phyloP scores from a whole-genome alignment of 2,329 filamentous ascomycete species.

The Diaporthe sp. region DNA sequence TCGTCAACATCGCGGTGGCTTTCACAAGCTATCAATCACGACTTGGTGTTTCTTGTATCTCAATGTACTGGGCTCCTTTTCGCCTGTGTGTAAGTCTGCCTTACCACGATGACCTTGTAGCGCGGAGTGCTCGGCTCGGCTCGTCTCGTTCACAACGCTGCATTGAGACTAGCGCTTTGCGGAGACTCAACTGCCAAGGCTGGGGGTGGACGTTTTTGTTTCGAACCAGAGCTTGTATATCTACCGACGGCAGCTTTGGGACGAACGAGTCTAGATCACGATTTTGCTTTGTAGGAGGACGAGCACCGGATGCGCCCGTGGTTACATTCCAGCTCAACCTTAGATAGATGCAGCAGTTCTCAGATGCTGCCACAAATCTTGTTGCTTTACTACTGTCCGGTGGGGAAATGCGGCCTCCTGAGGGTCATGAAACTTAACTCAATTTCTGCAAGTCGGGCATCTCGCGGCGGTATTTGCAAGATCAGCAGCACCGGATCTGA shows the following conservation, averaged over 20 bases:
- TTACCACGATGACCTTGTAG: neutral
- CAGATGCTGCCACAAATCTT: neutral
- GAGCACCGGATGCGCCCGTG: neutral
- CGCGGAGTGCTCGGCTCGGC: neutral
- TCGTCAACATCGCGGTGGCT: neutral
- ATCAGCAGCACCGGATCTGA: neutral
- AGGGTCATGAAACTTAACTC: neutral
- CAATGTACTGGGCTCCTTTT: neutral
- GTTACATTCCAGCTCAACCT: neutral
- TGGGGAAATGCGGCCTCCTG: conserved; percentile 7
- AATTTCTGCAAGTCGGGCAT: neutral
- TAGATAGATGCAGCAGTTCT: neutral
- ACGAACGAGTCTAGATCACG: neutral
- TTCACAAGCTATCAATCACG: neutral
- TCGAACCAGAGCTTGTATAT: neutral
- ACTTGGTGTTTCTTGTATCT: neutral
- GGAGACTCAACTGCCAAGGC: neutral
- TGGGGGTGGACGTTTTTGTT: neutral
- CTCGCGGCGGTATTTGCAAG: neutral
- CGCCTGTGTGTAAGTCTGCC: neutral
- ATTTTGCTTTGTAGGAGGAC: neutral
- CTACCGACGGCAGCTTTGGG: neutral
- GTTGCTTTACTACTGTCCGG: neutral
- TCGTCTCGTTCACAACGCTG: neutral
- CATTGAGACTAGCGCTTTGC: neutral